Base-by-base conservation (phyloP, 2,329 filamentous ascomycete genomes). In the Penicillium sp. region DNA sequence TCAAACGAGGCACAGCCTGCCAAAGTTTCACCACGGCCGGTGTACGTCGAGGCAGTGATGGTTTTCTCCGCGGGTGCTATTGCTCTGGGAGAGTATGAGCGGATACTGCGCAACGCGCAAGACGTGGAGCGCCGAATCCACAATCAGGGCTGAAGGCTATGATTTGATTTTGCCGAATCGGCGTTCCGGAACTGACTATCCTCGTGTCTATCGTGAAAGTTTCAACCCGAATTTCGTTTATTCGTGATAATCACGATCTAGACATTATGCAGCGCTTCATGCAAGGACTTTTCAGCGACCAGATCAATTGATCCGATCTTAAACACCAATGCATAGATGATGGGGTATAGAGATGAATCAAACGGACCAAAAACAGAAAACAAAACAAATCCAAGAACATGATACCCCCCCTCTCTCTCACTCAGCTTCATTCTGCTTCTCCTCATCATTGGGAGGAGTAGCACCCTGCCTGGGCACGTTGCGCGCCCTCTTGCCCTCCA, bases 31-130 rank as follows among this genome's bases (percentile, higher is more conserved):
- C 36, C 51, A 30, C 51, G 47, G 70, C 79, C 25, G 65, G 74
- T 74, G 10, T 69, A 68, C 49, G 76, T 96, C 16, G 89, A 96
- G 66, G 90, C 89, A 1, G 69, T 94, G 41, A 76, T 91, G 63
- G 69, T 95, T 3, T 95, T 92, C 86, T 79, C 84, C 35, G 86
- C 91, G 11, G 89, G 88, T 1, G 81, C 86, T 4, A 69, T 96
- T 56, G 81, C 88, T 53, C 64, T 95, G 48, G 79, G 82, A 30
- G 79, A 81, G 40, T 96, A 96, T 67, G 86, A 92, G 69, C 75
- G 71, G 41, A 80, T 81, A 30, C 63, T 88, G 44, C 66, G 67
- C 41, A 69, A 75, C 48, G 58, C 66, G 27, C 62, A 67, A 48
- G 67, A 69, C 24, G 64, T 70, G 3, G 68, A 73, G 31, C 63